Evolutionary conservation across 495 filamentous ascomycete species (phyloP).

Genomic region (Pseudomonodictys pantanalensis): DNA sequence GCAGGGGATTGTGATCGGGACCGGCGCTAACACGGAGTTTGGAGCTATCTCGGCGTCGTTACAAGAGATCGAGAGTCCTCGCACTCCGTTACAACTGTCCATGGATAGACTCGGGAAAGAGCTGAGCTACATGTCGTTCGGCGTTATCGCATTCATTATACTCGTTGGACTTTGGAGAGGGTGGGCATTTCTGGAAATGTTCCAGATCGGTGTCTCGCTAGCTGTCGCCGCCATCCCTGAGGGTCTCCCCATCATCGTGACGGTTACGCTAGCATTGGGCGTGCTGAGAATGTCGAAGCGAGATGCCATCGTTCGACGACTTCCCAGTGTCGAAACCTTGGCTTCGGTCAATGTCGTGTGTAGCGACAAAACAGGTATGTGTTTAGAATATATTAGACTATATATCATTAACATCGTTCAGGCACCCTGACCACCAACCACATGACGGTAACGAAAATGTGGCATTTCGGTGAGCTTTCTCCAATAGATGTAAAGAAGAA

Average conservation of each 20-base stretch:
- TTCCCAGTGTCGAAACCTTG: constrained; percentile 96
- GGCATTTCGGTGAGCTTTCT: constrained; percentile 73
- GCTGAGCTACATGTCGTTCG: constrained; percentile 92
- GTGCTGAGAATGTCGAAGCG: constrained; percentile 92
- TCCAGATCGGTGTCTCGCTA: constrained; percentile 94
- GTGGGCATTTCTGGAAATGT: constrained; percentile 86
- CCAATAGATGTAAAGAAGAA: constrained; percentile 75
- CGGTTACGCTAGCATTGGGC: constrained; percentile 89
- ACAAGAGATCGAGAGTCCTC: constrained; percentile 88
- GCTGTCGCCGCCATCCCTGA: constrained; percentile 97
- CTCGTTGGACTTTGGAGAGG: constrained; percentile 85
- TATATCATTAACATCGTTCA: constrained; percentile 31
- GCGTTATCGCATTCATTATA: constrained; percentile 88
- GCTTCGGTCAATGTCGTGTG: constrained; percentile 98
- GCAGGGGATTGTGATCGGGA: constrained; percentile 91
- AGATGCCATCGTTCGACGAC: constrained; percentile 88
- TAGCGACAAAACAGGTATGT: constrained; percentile 86
- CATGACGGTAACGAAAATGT: constrained; percentile 96
- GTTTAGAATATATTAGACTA: not conserved
- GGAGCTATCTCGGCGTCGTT: constrained; percentile 92
- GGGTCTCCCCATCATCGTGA: constrained; percentile 96
- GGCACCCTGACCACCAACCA: constrained; percentile 95
- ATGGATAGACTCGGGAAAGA: constrained; percentile 96
- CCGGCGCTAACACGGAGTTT: constrained; percentile 89
- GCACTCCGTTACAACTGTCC: constrained; percentile 89